Percentiles rank a stretch among this genome's conserved stretches.
Evolutionary conservation across 2,329 filamentous ascomycete species (phyloP).

Genomic region (Plenodomus lindquistii): DNA sequence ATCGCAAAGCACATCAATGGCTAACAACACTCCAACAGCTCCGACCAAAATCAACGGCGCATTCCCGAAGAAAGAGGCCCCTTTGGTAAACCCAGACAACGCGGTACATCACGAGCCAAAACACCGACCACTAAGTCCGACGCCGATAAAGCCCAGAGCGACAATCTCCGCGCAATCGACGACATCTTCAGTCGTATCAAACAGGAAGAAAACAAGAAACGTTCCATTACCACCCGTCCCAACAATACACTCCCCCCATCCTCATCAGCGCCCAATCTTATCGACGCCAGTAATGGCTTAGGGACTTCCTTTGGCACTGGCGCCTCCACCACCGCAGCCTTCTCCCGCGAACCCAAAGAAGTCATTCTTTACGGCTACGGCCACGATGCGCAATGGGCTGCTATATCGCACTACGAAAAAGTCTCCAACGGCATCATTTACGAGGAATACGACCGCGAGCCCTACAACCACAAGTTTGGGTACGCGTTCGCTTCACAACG

Average conservation of each 20-base stretch:
- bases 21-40: slow-evolving; percentile 27
- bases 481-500: slow-evolving; percentile 70
- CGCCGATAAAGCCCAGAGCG: slow-evolving; percentile 55
- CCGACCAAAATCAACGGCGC: slow-evolving; percentile 54
- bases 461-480: slow-evolving; percentile 75
- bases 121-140: slow-evolving; percentile 63
- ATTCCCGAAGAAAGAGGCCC: slow-evolving; percentile 64
- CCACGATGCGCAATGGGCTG: slow-evolving; percentile 73
- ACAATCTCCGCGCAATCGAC: slow-evolving; percentile 52
- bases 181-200: slow-evolving; percentile 50
- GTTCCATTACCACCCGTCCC: slow-evolving; percentile 29
- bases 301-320: slow-evolving; percentile 31
- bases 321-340: slow-evolving; percentile 42
- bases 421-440: slow-evolving; percentile 80
- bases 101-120: slow-evolving; percentile 55
- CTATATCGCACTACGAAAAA: slow-evolving; percentile 84
- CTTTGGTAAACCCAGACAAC: slow-evolving; percentile 58
- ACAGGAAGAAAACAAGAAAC: slow-evolving; percentile 32
- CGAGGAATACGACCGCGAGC: slow-evolving; percentile 88
- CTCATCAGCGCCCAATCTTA: slow-evolving; percentile 38
- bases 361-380: slow-evolving; percentile 83
- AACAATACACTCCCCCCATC: slow-evolving; percentile 30
- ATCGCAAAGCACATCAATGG: background rate
- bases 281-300: slow-evolving; percentile 31
- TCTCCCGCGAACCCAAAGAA: slow-evolving; percentile 67